A percentile compares a stretch with the other conserved stretches of the same genome.
Evolutionary conservation across 2,329 filamentous ascomycete species (phyloP).

Genomic region (Cladorrhinum sp.): DNA sequence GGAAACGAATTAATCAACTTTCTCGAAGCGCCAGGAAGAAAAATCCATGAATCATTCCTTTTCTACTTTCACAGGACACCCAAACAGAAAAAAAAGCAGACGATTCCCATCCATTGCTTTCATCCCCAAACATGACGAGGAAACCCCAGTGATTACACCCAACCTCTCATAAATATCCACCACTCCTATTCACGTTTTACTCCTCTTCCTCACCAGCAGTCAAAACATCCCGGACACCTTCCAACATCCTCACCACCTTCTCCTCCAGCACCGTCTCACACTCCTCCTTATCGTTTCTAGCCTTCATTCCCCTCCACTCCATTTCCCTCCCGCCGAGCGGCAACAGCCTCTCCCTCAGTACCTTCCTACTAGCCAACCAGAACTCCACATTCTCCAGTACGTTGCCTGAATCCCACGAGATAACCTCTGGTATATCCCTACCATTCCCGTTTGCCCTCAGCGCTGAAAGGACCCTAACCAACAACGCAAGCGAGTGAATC

Average conservation of each 20-base stretch:
- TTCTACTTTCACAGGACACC: not conserved
- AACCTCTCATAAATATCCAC: not conserved
- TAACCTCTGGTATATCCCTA: slow-evolving; percentile 68
- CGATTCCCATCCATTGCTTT: not conserved
- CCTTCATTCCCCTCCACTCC: slow-evolving; percentile 52
- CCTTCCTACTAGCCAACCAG: slow-evolving; percentile 67
- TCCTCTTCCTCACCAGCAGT: slow-evolving; percentile 47
- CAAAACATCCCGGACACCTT: slow-evolving; percentile 55
- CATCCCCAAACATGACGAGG: not conserved
- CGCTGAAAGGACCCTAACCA: slow-evolving; percentile 68
- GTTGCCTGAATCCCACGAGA: slow-evolving; percentile 66
- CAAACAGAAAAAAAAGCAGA: not conserved
- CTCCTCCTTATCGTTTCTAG: slow-evolving; percentile 35
- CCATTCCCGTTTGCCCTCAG: slow-evolving; percentile 59
- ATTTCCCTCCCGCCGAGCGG: slow-evolving; percentile 70
- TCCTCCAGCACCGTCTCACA: slow-evolving; percentile 69
- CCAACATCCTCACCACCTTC: slow-evolving; percentile 69
- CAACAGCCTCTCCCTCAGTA: slow-evolving; percentile 69
- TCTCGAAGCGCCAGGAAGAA: no score
- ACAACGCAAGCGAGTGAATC: slow-evolving; percentile 72
- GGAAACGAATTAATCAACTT: no score
- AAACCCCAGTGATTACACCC: not conserved
- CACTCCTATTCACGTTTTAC: not conserved
- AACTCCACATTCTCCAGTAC: slow-evolving; percentile 82
- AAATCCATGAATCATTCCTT: not conserved